Evolutionary conservation across 345 rosid species (phyloP).

Genomic region (Psidium friedrichsthalianum): DNA sequence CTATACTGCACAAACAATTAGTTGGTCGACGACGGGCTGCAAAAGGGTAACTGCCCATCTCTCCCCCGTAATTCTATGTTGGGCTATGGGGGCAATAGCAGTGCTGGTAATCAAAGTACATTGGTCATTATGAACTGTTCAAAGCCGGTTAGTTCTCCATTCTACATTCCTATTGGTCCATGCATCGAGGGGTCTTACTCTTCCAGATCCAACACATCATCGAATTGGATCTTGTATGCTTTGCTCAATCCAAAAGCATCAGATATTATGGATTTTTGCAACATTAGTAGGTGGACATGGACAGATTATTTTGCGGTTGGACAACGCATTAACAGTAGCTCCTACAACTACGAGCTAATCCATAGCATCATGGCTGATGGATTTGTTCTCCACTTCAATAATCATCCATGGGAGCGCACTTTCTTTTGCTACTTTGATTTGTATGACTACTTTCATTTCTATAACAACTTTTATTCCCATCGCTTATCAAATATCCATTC

Average conservation of each 20-base stretch:
- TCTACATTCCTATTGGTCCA: neutral
- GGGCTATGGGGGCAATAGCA: no score
- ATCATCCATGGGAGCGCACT: no score
- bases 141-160: neutral
- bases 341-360: neutral
- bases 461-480: neutral
- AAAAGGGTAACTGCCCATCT: neutral
- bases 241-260: neutral
- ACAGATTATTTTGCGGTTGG: no score
- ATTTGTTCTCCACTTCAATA: neutral
- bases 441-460: neutral
- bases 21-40: neutral
- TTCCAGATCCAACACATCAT: no score
- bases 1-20: accelerated
- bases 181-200: no score
- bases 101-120: neutral
- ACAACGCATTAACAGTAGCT: neutral
- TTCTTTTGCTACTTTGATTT: neutral
- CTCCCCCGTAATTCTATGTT: neutral
- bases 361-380: neutral
- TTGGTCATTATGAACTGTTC: neutral
- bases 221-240: no score
- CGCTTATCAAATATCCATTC: no score
- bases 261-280: neutral
- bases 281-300: neutral